Percentiles rank a stretch among this genome's conserved stretches.
Evolutionary conservation across 257 asterid species (phyloP).

Genomic region (Salvia miltiorrhiza): DNA sequence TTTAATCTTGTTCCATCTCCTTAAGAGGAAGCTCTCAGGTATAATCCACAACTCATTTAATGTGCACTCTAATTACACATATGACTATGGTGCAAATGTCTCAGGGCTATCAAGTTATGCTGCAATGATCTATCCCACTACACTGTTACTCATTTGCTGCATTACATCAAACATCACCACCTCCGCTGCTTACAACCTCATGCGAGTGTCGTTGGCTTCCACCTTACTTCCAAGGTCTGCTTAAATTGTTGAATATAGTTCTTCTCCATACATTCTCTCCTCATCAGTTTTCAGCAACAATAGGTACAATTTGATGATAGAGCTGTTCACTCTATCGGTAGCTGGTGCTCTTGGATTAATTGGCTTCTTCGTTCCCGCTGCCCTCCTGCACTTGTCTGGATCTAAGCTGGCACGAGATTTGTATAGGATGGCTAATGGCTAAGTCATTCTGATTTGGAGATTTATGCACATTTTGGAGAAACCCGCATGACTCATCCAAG

Average conservation of each 20-base stretch:
- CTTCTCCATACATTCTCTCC: not conserved
- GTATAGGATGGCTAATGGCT: slow-evolving; percentile 14
- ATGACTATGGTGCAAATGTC: not conserved
- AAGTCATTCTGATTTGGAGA: not conserved
- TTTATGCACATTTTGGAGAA: not conserved
- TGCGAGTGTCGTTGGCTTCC: slow-evolving; percentile 9
- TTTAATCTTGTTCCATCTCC: slow-evolving; percentile 33
- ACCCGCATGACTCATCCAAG: not conserved
- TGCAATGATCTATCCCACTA: slow-evolving; percentile 25
- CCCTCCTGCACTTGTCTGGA: slow-evolving; percentile 30
- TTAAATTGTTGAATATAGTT: not conserved
- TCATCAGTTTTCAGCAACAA: not conserved
- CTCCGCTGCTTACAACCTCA: slow-evolving; percentile 18
- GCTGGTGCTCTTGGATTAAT: slow-evolving; percentile 25
- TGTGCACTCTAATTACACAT: not conserved
- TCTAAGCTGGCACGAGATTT: slow-evolving; percentile 22
- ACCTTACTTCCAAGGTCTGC: slow-evolving; percentile 24
- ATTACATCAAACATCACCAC: slow-evolving; percentile 28
- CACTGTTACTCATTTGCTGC: slow-evolving; percentile 25
- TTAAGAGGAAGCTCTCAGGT: slow-evolving; percentile 34
- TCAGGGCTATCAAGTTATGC: slow-evolving; percentile 30
- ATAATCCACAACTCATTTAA: not conserved
- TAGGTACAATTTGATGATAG: slow-evolving; percentile 25
- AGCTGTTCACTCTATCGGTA: slow-evolving; percentile 18
- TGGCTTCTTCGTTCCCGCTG: slow-evolving; percentile 30